phyloP scores from a whole-genome alignment of 768 basidiomycete species.

The Kwoniella mangroviensis region DNA sequence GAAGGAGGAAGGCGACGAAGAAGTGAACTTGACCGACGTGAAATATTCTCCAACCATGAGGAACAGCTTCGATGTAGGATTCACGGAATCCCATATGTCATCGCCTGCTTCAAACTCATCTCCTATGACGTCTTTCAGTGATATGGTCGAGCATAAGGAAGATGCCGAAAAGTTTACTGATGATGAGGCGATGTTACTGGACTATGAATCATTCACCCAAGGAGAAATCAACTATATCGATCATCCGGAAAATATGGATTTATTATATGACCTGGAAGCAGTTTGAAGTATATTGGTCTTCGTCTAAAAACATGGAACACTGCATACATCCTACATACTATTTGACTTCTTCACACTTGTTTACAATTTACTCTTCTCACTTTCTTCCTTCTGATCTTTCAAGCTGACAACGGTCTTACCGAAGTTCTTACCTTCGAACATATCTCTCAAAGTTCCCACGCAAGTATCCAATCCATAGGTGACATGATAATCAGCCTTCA shows the following conservation, averaged over 20 bases:
- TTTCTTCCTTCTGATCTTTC: constrained; percentile 4
- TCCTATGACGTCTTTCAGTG: no score
- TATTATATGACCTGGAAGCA: not conserved
- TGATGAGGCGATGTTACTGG: not conserved
- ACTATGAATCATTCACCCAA: not conserved
- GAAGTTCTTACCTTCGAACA: constrained; percentile 41
- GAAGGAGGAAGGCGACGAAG: not conserved
- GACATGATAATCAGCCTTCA: constrained; percentile 50
- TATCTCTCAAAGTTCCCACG: constrained; percentile 39
- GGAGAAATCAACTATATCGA: not conserved
- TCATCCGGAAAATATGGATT: not conserved
- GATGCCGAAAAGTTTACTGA: not conserved
- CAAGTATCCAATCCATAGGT: constrained; percentile 40
- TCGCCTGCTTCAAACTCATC: no score
- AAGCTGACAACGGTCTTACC: constrained; percentile 28
- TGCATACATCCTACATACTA: not conserved
- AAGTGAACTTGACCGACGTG: not conserved
- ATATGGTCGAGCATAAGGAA: no score
- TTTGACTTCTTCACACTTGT: not conserved
- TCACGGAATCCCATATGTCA: no score
- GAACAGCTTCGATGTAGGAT: no score
- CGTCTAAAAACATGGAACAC: not conserved
- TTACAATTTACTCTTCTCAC: constrained; percentile 23
- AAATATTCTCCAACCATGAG: no score
- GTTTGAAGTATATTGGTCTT: no score